These are phyloP conservation scores for Leishmania aethiopica DNA, from an alignment of 208 protist genomes.

Conservation along the genomic window DNA sequence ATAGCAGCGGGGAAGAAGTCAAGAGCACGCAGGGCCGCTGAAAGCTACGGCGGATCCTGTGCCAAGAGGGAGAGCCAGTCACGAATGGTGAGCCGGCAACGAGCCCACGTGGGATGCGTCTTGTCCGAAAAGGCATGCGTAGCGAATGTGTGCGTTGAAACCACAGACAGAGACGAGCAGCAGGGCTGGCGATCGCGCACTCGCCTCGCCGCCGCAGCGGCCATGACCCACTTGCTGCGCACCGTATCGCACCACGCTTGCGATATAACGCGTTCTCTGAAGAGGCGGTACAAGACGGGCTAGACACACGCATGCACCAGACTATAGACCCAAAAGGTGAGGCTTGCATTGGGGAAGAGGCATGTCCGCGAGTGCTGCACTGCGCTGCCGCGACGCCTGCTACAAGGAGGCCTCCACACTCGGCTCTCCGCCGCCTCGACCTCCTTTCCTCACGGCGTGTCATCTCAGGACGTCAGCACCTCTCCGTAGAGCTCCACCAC, in stretches of 20 bases:
- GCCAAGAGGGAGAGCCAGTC: neutral
- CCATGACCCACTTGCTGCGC: neutral
- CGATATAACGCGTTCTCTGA: neutral
- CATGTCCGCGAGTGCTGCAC: neutral
- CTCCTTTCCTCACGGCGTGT: neutral
- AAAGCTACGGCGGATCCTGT: neutral
- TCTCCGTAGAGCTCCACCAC: conserved; percentile 19
- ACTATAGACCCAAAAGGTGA: neutral
- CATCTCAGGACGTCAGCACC: neutral
- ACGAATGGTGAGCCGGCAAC: neutral
- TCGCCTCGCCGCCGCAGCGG: neutral
- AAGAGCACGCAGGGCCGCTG: neutral
- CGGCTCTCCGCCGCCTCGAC: neutral
- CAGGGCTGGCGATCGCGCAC: neutral
- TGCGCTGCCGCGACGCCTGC: neutral
- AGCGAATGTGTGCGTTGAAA: neutral
- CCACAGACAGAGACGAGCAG: neutral
- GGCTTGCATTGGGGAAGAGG: too few relatives aligned
- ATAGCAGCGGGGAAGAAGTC: neutral
- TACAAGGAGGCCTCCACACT: neutral
- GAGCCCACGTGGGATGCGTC: neutral
- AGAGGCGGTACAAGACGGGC: neutral
- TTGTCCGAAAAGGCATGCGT: neutral
- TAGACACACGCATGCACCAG: neutral
- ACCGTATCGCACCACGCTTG: neutral